Percentiles rank a stretch among this genome's conserved stretches.
Conservation (phyloP, 2,329 filamentous ascomycete species). For the Cytospora chrysosperma region DNA sequence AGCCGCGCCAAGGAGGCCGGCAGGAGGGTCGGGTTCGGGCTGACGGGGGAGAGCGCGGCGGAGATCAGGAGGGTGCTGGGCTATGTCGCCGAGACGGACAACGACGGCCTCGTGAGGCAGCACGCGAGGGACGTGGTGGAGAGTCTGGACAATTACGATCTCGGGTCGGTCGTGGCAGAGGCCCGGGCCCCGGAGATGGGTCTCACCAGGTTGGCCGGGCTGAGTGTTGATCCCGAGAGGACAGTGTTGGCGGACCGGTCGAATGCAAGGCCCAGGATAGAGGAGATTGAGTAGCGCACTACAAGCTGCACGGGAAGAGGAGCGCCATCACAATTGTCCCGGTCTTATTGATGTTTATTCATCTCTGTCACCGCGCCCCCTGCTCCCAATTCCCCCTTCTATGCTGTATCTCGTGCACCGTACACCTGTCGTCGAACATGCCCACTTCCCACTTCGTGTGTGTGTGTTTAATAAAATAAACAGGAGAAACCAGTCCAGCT, state of each 20-base stretch:
- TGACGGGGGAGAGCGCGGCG: slow-evolving; percentile 54
- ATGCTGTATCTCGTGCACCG: background rate
- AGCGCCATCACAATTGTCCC: background rate
- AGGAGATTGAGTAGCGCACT: slow-evolving; percentile 58
- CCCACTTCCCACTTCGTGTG: background rate
- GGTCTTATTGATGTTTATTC: background rate
- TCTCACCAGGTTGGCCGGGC: slow-evolving; percentile 41
- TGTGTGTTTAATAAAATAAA: no score
- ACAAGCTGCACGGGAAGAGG: background rate
- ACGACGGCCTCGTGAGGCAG: slow-evolving; percentile 65
- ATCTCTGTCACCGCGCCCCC: no score
- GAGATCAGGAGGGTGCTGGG: slow-evolving; percentile 62
- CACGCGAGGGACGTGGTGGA: slow-evolving; percentile 68
- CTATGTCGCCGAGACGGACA: slow-evolving; percentile 66
- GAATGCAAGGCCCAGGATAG: slow-evolving; percentile 45
- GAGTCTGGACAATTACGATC: slow-evolving; percentile 61
- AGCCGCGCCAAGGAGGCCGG: slow-evolving; percentile 50
- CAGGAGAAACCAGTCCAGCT: background rate
- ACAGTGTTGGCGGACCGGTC: slow-evolving; percentile 15
- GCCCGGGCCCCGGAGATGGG: slow-evolving; percentile 15
- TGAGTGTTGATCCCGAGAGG: slow-evolving; percentile 39
- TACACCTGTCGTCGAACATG: background rate
- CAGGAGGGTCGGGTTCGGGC: slow-evolving; percentile 50
- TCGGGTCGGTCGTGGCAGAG: slow-evolving; percentile 34
- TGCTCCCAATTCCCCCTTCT: no score